phyloP scores from a whole-genome alignment of 2,329 filamentous ascomycete species.

The Camptophora hylomeconis region DNA sequence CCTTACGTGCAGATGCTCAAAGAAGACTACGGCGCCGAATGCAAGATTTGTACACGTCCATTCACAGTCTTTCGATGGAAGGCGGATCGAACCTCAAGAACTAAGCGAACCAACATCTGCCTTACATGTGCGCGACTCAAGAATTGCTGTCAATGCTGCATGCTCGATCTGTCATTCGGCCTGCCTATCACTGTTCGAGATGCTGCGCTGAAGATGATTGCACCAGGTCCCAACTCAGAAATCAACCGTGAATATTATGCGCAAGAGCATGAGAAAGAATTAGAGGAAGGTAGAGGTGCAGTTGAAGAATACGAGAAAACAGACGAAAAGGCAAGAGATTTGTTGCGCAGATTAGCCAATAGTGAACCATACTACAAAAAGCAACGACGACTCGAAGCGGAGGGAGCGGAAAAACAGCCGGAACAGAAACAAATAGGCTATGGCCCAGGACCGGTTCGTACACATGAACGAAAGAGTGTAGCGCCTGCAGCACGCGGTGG shows the following conservation, averaged over 20 bases:
- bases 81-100: slow-evolving; percentile 76
- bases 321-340: slow-evolving; percentile 86
- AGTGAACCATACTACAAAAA: slow-evolving; percentile 95
- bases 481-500: slow-evolving; percentile 27
- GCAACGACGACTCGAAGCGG: slow-evolving; percentile 57
- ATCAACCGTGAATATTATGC: slow-evolving; percentile 97
- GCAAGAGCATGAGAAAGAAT: slow-evolving; percentile 89
- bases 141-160: slow-evolving; percentile 98
- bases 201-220: slow-evolving; percentile 94
- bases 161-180: slow-evolving; percentile 93
- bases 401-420: slow-evolving; percentile 32
- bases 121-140: slow-evolving; percentile 93
- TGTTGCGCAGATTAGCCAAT: slow-evolving; percentile 70
- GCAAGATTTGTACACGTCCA: slow-evolving; percentile 80
- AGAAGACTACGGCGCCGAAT: slow-evolving; percentile 83
- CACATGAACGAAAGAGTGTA: slow-evolving; percentile 41
- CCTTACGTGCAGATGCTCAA: slow-evolving; percentile 99
- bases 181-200: slow-evolving; percentile 90
- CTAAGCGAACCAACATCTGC: slow-evolving; percentile 90
- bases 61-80: slow-evolving; percentile 97
- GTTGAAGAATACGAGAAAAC: slow-evolving; percentile 92
- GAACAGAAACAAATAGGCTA: slow-evolving; percentile 34
- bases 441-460: slow-evolving; percentile 67
- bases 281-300: slow-evolving; percentile 77
- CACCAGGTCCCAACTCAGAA: slow-evolving; percentile 77